Percentiles rank a stretch among this genome's conserved stretches.
These are phyloP conservation scores for Entrophospora sp. DNA, from an alignment of 192 early-diverging fungal species.

Conservation along the genomic window DNA sequence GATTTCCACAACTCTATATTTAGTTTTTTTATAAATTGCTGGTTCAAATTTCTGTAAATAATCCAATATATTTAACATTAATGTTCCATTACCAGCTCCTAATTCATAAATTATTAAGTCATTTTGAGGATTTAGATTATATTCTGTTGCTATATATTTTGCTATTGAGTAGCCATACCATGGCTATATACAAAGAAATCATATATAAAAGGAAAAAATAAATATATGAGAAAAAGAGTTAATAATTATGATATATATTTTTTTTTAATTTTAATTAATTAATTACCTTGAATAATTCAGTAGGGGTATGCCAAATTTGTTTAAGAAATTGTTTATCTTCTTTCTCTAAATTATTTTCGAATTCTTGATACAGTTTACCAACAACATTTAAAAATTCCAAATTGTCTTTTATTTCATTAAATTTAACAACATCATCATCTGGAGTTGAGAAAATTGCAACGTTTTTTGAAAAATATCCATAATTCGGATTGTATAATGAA, in stretches of 20 bases:
- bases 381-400: slow-evolving; percentile 68
- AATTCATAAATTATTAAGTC: slow-evolving; percentile 89
- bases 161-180: slow-evolving; percentile 93
- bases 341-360: slow-evolving; percentile 70
- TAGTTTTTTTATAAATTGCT: slow-evolving; percentile 64
- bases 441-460: slow-evolving; percentile 77
- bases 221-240: background rate
- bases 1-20: slow-evolving; percentile 92
- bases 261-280: too few relatives aligned
- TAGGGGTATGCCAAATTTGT: slow-evolving; percentile 98
- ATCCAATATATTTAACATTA: slow-evolving; percentile 90
- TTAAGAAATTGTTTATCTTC: slow-evolving; percentile 47
- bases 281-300: slow-evolving; percentile 80
- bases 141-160: slow-evolving; percentile 74
- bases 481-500: slow-evolving; percentile 89
- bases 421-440: slow-evolving; percentile 51
- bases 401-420: slow-evolving; percentile 55
- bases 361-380: slow-evolving; percentile 64
- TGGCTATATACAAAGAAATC: slow-evolving; percentile 35
- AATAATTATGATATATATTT: background rate
- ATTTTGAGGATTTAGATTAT: slow-evolving; percentile 54
- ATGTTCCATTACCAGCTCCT: slow-evolving; percentile 93
- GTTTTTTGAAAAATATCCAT: slow-evolving; percentile 97
- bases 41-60: slow-evolving; percentile 72
- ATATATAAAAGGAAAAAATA: background rate